Base-by-base conservation (phyloP, 768 basidiomycete species). In the Suillus subalutaceus region DNA sequence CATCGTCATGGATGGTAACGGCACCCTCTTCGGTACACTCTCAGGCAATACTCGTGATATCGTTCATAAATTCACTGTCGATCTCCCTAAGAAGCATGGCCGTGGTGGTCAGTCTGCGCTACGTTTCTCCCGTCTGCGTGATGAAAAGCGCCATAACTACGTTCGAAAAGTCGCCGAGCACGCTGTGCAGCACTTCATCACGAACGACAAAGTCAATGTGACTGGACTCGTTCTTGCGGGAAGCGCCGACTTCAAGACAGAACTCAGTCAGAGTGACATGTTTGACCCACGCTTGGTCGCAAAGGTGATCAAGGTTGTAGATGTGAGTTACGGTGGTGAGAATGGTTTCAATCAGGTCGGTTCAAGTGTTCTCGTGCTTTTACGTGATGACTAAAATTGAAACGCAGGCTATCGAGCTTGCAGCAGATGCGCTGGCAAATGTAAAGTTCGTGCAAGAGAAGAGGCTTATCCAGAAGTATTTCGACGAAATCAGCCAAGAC, bases 381-480 rank as follows among this genome's bases (percentile, higher is more conserved):
- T 26, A 57, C 71, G 4, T 67, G 32, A 26, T 3, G 10, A 63
- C 66, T 71, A n/a, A 66, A 10, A 63, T 23, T 38, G 20, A 40
- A 38, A 30, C 30, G 32, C 71, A 95, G 94, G 97, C 97, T 20
- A 99, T 99, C 70, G 97, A 99, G 76, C 88, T 99, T 62, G 94
- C 97, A 0, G 92, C 94, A 1, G 97, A 99, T 78, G 92, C 94
- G 3, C 88, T 99, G 37, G 90, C 94, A 44, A 99, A 99, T 77
- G 97, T 99, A 83, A 99, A 99, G 78, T 99, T 99, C 72, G 97
- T 99, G 41, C 97, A 99, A 79, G 97, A 99, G 83, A 99, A 99
- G 85, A 91, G 84, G 77, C 88, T 99, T 59, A 99, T 99, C 72
- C 96, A 99, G 78, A 92, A 88, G 77, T 99, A 98, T 83, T 99